Base-by-base conservation (phyloP, 345 rosid species). In the Xanthoceras sorbifolium region DNA sequence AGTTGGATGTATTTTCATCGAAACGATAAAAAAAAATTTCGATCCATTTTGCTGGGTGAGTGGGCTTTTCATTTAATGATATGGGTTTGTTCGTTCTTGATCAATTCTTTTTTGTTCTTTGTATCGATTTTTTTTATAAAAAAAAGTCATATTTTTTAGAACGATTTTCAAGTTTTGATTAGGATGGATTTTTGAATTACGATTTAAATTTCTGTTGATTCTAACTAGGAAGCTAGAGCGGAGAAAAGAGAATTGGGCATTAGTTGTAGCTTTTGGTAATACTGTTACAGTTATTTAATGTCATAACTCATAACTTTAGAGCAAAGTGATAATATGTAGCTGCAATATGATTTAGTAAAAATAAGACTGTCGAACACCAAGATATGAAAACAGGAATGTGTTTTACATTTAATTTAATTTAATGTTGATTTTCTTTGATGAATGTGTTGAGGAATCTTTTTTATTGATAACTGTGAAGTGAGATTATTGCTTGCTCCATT, bases 31-130 rank as follows among this genome's bases (percentile, higher is more conserved):
- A 54, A 72, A 52, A 32, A 31, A 71, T 44, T 62, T 73, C 78
- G 66, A 62, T 57, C 36, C 2, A 5, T 77, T n/a, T n/a, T 78
- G 63, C 46, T 66, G 20, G 3, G 64, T 73, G 75, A 84, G 84
- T 80, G 67, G 74, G 11, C 36, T 80, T 71, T 48, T 31, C 32
- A 59, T 22, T 78, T 77, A 76, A 17, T 72, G 29, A 70, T 78
- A 44, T 80, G 82, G 85, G 82, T 76, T 77, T 28, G 23, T 75
- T 71, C 54, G 65, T 76, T 84, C 85, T 85, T 85, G 82, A 82
- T 80, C 52, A 60, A 71, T 76, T 82, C 54, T 77, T 71, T 68
- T 15, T 4, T 5, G 5, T 32, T 80, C 61, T 22, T 7, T 3
- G 3, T 57, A n/a, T 57, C 62, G 28, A 57, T 77, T 61, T 61